Evolutionary conservation across 2,329 filamentous ascomycete genomes (phyloP), one percentile per base, ranked within the genome.

Genomic region (Penicillium sp.): DNA sequence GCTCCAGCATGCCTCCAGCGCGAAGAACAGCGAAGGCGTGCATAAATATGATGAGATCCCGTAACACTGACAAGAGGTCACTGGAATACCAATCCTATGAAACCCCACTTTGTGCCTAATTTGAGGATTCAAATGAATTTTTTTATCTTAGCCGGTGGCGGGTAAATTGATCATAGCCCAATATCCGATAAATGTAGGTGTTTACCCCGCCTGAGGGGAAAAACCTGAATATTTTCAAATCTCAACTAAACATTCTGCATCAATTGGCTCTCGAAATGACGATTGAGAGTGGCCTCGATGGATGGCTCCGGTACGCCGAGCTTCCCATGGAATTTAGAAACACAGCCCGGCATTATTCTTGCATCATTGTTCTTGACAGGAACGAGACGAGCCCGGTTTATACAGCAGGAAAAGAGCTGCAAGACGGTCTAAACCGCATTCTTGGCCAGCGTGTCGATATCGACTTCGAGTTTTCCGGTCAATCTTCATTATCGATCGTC

Each of bases 331-430:
- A n/a, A 42, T 42, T 8, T 17, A 19, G 38, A 17, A 42, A 19
- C 4, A 19, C 38, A 42, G 38, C 38, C 28, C 28, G 3, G n/a
- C 66, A 82, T 2, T 84, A 84, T 6, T 75, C 75, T 22, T 73
- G 67, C 12, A 82, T 88, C 55, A 71, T 85, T 35, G 76, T 80
- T 7, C 77, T 86, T 59, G 88, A 87, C 68, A 78, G 73, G 17
- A 83, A 82, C 4, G 68, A 79, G 56, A 76, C 71, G 7, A 84
- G 83, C 53, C 87, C 88, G 0, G 80, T 89, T 3, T 82, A 82
- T 62, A 84, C 82, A 3, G 88, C 87, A 4, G 84, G 83, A 4
- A 75, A 82, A 42, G 86, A 89, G 71, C 72, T 89, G 13, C 78
- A 82, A 54, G 80, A 81, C 53, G 88, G 86, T 0, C 79, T 89